A percentile compares a stretch with the other conserved stretches of the same genome.
Evolutionary conservation across 2,329 filamentous ascomycete genomes (phyloP).

Genomic region (Hymenoscyphus fraxineus): DNA sequence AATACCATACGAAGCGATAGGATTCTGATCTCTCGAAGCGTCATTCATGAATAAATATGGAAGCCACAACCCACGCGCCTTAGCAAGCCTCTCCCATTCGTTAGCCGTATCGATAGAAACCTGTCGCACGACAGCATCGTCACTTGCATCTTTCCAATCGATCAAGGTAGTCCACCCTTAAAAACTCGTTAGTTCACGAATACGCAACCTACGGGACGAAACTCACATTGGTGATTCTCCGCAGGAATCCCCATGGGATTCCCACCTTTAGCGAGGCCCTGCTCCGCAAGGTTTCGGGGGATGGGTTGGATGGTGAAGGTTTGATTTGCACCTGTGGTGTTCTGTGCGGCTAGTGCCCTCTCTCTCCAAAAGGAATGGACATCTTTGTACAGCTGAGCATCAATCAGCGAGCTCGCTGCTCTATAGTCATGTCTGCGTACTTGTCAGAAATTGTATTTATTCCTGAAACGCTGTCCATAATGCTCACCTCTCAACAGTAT

Average conservation of each 20-base stretch:
- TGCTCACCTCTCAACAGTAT: too few species aligned
- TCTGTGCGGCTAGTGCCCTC: too few species aligned
- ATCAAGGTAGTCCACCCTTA: constrained; percentile 6
- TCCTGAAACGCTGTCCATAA: too few species aligned
- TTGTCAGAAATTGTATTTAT: too few species aligned
- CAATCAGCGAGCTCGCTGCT: too few species aligned
- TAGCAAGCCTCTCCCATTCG: not conserved
- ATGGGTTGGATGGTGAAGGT: too few species aligned
- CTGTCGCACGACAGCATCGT: not conserved
- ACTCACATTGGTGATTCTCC: not conserved
- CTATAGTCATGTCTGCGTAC: too few species aligned
- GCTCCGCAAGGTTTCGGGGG: too few species aligned
- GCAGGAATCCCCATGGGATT: constrained; percentile 8
- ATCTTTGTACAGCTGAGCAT: too few species aligned
- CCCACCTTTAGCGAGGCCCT: constrained; percentile 8
- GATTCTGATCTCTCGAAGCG: constrained; percentile 40
- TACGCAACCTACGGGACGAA: not conserved
- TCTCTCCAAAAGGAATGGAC: too few species aligned
- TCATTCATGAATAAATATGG: constrained; percentile 40
- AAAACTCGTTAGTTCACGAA: not conserved
- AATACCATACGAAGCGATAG: constrained; percentile 41
- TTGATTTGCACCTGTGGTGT: too few species aligned
- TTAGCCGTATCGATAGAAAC: not conserved
- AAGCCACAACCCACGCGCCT: constrained; percentile 1
- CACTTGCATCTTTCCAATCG: not conserved